Evolutionary conservation across 768 basidiomycete genomes (phyloP).

Genomic region (Hygrocybe punicea): DNA sequence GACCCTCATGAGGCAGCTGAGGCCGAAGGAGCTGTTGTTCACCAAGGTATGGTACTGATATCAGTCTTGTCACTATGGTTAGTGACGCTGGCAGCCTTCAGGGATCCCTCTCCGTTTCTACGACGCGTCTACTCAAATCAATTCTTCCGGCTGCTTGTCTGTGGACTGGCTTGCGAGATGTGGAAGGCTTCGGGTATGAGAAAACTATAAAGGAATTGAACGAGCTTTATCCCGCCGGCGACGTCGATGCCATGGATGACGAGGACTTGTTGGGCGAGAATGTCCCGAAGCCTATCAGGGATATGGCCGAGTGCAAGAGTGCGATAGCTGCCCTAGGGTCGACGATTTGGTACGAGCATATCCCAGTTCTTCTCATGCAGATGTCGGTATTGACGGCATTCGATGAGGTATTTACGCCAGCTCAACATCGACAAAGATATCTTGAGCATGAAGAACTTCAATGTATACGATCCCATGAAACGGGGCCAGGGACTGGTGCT

Average conservation of each 20-base stretch:
- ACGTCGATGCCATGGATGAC: slow-evolving; percentile 44
- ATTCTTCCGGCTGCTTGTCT: slow-evolving; percentile 77
- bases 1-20: slow-evolving; percentile 85
- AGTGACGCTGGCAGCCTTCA: slow-evolving; percentile 25
- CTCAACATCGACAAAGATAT: slow-evolving; percentile 96
- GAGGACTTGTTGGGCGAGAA: slow-evolving; percentile 43
- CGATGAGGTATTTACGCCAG: slow-evolving; percentile 73
- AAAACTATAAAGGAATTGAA: slow-evolving; percentile 67
- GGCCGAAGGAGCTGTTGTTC: slow-evolving; percentile 88
- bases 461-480: slow-evolving; percentile 94
- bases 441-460: slow-evolving; percentile 95
- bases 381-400: background rate
- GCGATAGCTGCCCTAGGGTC: slow-evolving; percentile 86
- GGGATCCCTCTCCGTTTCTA: slow-evolving; percentile 84
- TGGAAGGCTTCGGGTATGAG: slow-evolving; percentile 80
- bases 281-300: slow-evolving; percentile 70
- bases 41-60: slow-evolving; percentile 61
- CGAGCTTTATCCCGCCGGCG: slow-evolving; percentile 53
- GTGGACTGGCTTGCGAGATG: slow-evolving; percentile 81
- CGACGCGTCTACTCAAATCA: slow-evolving; percentile 76
- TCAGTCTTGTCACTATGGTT: background rate
- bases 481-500: slow-evolving; percentile 79
- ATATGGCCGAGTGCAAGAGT: slow-evolving; percentile 58
- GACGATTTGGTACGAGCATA: slow-evolving; percentile 72
- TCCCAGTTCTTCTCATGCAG: background rate